These are phyloP conservation scores for Nicotiana benthamiana DNA, from an alignment of 257 asterid genomes.

Conservation along the genomic window DNA sequence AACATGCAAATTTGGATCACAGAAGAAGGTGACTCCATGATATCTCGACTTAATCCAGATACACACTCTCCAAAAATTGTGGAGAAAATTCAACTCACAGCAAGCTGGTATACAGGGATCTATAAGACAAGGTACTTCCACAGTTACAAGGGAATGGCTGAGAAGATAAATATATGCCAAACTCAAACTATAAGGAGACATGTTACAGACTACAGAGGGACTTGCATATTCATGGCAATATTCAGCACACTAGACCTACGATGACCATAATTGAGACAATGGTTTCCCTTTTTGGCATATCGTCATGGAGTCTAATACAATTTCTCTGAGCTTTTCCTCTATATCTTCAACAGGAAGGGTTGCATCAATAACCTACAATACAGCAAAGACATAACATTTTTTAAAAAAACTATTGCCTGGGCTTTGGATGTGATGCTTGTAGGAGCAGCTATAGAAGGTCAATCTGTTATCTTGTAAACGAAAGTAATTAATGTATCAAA, in stretches of 20 bases:
- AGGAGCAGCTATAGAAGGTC: neutral
- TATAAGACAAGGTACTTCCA: neutral
- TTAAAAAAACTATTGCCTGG: neutral
- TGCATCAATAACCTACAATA: slow-evolving; percentile 53
- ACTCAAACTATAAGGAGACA: neutral
- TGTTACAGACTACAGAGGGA: neutral
- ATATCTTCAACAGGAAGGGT: slow-evolving; percentile 58
- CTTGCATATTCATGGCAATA: neutral
- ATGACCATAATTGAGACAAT: slow-evolving; percentile 47
- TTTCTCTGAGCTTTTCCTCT: slow-evolving; percentile 42
- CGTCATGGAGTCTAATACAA: slow-evolving; percentile 38
- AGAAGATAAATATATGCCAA: neutral
- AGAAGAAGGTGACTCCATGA: neutral
- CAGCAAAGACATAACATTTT: neutral
- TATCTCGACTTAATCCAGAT: neutral
- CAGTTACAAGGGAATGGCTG: neutral
- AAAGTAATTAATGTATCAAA: neutral
- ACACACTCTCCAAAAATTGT: neutral
- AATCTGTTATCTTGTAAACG: neutral
- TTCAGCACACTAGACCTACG: neutral
- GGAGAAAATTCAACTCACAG: neutral
- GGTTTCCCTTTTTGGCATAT: slow-evolving; percentile 57
- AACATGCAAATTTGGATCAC: neutral
- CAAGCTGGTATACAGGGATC: neutral
- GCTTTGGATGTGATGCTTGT: neutral